phyloP scores from a whole-genome alignment of 2,329 filamentous ascomycete genomes.

The Seiridium cupressi region DNA sequence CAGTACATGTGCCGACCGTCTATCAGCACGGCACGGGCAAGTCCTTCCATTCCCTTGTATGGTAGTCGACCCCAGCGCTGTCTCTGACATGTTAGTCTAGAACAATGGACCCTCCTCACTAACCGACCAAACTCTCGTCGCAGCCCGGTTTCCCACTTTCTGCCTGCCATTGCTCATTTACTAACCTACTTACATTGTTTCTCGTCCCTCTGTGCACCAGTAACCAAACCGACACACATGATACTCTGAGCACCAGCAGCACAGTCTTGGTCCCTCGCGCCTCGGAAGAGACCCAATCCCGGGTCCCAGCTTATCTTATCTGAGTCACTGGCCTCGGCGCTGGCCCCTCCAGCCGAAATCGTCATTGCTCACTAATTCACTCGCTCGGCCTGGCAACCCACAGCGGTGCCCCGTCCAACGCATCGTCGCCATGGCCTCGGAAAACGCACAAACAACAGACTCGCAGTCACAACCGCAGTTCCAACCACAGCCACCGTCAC shows the following conservation, averaged over 20 bases:
- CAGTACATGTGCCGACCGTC: background rate
- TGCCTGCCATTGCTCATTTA: background rate
- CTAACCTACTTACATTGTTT: background rate
- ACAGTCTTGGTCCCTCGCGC: background rate
- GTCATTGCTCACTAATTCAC: background rate
- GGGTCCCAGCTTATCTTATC: slow-evolving; percentile 1
- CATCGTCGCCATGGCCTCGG: background rate
- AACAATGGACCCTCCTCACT: background rate
- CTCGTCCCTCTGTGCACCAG: background rate
- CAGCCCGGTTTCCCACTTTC: background rate
- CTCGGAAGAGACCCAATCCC: background rate
- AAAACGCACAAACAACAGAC: background rate
- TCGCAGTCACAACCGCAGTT: background rate
- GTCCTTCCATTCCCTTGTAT: too few relatives aligned
- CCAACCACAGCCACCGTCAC: background rate
- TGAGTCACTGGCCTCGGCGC: background rate
- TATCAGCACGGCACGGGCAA: background rate
- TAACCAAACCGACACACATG: background rate
- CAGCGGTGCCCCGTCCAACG: background rate
- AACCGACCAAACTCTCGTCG: background rate
- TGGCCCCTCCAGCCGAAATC: background rate
- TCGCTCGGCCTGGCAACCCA: background rate
- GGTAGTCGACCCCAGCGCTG: background rate
- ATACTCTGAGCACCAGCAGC: background rate
- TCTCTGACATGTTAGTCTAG: background rate